Evolutionary conservation across 345 rosid species (phyloP).

Genomic region (Eucalyptus polybractea): DNA sequence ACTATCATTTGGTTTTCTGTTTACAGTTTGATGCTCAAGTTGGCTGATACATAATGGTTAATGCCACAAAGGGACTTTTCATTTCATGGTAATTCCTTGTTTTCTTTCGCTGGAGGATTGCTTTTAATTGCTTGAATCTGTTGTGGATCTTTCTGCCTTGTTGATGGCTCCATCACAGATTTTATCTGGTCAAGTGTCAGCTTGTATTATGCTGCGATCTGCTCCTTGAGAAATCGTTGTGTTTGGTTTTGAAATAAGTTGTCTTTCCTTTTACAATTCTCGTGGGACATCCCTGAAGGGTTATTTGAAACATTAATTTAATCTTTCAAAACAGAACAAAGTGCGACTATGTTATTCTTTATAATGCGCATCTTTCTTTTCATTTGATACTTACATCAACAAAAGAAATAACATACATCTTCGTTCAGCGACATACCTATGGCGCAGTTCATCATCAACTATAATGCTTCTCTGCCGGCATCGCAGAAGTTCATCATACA

Average conservation of each 20-base stretch:
- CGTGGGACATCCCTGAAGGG: neutral
- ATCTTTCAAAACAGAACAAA: neutral
- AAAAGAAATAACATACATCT: neutral
- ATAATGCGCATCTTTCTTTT: neutral
- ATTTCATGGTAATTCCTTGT: slow-evolving; percentile 41
- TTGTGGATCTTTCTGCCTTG: neutral
- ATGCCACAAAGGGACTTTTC: slow-evolving; percentile 77
- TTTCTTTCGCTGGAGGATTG: neutral
- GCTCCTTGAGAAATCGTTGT: neutral
- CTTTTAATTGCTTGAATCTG: neutral
- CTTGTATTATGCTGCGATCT: neutral
- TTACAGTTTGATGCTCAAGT: neutral
- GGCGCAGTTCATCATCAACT: slow-evolving; percentile 74
- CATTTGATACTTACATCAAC: neutral
- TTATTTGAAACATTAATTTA: neutral
- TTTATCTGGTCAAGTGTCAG: neutral
- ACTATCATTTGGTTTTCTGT: neutral
- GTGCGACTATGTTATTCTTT: neutral
- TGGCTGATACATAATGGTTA: slow-evolving; percentile 39
- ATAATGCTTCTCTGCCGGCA: slow-evolving; percentile 52
- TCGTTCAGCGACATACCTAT: slow-evolving; percentile 63
- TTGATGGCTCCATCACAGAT: neutral
- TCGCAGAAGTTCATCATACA: slow-evolving; percentile 82
- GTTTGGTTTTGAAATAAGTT: neutral
- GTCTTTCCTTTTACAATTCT: neutral